Evolutionary conservation across 768 basidiomycete species (phyloP), one percentile per base, ranked within the genome.

Genomic region (Paxillus ammoniavirescens): DNA sequence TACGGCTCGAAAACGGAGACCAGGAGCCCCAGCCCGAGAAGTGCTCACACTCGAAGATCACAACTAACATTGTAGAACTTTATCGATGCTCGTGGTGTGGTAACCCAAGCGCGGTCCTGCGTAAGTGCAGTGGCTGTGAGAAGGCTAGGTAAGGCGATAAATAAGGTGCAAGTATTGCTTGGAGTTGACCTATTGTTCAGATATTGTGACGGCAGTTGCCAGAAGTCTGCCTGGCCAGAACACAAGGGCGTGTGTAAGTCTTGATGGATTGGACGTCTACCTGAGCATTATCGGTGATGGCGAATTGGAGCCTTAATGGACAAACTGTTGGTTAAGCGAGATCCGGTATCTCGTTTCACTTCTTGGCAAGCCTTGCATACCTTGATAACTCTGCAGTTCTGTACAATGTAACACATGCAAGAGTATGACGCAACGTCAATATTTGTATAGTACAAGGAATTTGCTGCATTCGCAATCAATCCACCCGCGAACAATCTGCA

Each of bases 21-120:
- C 65, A 67, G 33, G 63, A 68, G 33, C 35, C 61, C 42, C 52
- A 68, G 49, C 62, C 65, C 17, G 59, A 68, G 42, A 67, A 18
- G 50, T 69, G 73, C 35, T 67, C 71, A 12, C 75, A 78, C 47
- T 75, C 79, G 12, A 77, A 72, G 59, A 72, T 82, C 58, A 79
- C 74, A 53, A 64, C 67, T 17, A 81, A 83, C 43, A 68, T 71
- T 17, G 78, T 83, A 8, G 74, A 66, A 36, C 66, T 88, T 40
- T 86, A 82, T 66, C 69, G 76, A 23, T 88, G 86, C 60, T 82
- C 83, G 23, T 82, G 78, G 75, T 87, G 86, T 55, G 74, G 78
- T 6, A 86, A 85, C 53, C 83, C 84, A 6, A 85, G 80, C 47
- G 82, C 81, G 0, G 73, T 74, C 7, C 63, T 84, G 44, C 74